phyloP scores from a whole-genome alignment of 495 filamentous ascomycete genomes.

The Talaromyces nanjingensis region DNA sequence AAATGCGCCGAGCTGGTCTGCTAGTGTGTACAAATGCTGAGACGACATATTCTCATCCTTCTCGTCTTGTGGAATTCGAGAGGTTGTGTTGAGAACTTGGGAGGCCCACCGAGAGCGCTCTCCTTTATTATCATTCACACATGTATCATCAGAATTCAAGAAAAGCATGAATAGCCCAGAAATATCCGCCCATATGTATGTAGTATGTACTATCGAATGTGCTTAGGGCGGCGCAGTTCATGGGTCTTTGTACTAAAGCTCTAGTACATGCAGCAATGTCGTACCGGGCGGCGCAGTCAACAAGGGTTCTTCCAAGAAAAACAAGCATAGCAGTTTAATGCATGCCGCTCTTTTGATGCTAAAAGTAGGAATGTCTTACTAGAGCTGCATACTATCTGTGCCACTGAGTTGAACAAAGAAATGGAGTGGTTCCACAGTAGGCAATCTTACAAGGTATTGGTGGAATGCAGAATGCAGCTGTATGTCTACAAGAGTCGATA shows the following conservation, averaged over 20 bases:
- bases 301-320: neutral
- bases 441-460: no score
- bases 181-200: neutral
- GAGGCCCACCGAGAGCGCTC: neutral
- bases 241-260: neutral
- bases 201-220: neutral
- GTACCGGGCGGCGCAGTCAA: neutral
- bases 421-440: neutral
- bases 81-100: neutral
- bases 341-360: no score
- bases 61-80: neutral
- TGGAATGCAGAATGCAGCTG: no score
- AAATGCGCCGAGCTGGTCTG: conserved; percentile 1
- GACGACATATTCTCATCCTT: neutral
- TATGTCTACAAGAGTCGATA: neutral
- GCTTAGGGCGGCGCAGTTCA: neutral
- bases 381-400: neutral
- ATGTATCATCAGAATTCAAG: neutral
- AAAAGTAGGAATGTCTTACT: neutral
- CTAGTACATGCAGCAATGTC: neutral
- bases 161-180: neutral
- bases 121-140: neutral
- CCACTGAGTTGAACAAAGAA: neutral
- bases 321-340: neutral
- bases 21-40: neutral